Conservation (phyloP, 148 eudicot species). For the Rheum nobile region DNA sequence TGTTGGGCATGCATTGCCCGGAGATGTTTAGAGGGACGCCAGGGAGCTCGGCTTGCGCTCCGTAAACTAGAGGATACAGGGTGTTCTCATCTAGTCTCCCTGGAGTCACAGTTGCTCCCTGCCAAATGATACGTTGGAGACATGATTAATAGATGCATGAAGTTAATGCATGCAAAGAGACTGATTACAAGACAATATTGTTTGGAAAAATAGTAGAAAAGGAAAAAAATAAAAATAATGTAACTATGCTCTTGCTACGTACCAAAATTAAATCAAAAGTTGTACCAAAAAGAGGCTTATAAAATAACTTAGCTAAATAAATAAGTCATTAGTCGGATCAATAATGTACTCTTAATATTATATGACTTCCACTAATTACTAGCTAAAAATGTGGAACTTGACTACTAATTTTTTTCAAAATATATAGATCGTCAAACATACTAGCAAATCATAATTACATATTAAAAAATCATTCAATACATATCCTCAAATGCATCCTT, state of each 20-base stretch:
- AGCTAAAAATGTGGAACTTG: too few relatives aligned
- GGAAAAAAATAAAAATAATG: not conserved
- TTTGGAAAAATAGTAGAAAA: not conserved
- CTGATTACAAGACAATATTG: not conserved
- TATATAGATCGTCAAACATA: not conserved
- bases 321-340: too few relatives aligned
- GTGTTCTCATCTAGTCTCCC: slow-evolving; percentile 27
- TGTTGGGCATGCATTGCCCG: slow-evolving; percentile 72
- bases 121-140: not conserved
- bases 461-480: too few relatives aligned
- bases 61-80: slow-evolving; percentile 56
- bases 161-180: too few relatives aligned
- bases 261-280: too few relatives aligned
- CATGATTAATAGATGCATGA: not conserved
- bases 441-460: not conserved
- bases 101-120: slow-evolving; percentile 66
- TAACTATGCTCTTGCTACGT: too few relatives aligned
- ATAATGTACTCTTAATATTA: too few relatives aligned
- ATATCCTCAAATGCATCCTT: not conserved
- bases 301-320: too few relatives aligned
- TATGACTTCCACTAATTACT: too few relatives aligned
- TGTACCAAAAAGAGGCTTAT: too few relatives aligned
- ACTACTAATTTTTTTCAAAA: too few relatives aligned
- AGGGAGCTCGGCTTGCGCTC: slow-evolving; percentile 34
- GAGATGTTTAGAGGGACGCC: slow-evolving; percentile 28